Percentiles rank a stretch among this genome's conserved stretches.
Conservation (phyloP, 192 early-diverging fungal species). For the Hyaloraphidium curvatum region DNA sequence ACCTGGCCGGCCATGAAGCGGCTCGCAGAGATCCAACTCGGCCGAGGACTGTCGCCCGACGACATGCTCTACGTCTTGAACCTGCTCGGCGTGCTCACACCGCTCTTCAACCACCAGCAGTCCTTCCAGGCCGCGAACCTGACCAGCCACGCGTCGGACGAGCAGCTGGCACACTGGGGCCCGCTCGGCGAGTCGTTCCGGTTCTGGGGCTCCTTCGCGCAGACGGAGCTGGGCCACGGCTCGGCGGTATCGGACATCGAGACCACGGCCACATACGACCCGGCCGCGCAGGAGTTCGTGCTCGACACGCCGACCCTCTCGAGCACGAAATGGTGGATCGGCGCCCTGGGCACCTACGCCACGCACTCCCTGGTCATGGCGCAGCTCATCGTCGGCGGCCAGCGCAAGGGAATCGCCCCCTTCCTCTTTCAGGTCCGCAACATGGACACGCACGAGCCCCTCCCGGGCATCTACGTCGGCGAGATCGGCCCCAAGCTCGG, state of each 20-base stretch:
- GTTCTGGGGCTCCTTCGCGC: constrained; percentile 89
- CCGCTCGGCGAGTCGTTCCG: no score
- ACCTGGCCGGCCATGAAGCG: no score
- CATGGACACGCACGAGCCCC: constrained; percentile 48
- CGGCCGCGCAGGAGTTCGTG: constrained; percentile 71
- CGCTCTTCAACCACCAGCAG: no score
- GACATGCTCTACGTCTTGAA: no score
- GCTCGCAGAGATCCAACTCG: no score
- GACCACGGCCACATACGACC: constrained; percentile 65
- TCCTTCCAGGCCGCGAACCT: no score
- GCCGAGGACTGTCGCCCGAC: no score
- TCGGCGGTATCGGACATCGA: constrained; percentile 78
- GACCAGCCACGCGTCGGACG: no score
- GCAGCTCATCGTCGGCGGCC: constrained; percentile 61
- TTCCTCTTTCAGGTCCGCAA: constrained; percentile 79
- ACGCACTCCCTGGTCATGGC: constrained; percentile 65
- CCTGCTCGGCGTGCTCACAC: no score
- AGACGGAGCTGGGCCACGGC: constrained; percentile 75
- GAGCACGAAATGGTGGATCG: constrained; percentile 95
- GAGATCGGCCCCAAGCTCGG: constrained; percentile 88
- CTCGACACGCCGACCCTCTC: constrained; percentile 56
- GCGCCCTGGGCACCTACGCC: constrained; percentile 53
- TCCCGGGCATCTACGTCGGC: constrained; percentile 76
- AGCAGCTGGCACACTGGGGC: no score
- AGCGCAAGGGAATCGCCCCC: constrained; percentile 65